Conservation (phyloP, 1,284 basidiomycete genomes). For the Irpex lacteus region DNA sequence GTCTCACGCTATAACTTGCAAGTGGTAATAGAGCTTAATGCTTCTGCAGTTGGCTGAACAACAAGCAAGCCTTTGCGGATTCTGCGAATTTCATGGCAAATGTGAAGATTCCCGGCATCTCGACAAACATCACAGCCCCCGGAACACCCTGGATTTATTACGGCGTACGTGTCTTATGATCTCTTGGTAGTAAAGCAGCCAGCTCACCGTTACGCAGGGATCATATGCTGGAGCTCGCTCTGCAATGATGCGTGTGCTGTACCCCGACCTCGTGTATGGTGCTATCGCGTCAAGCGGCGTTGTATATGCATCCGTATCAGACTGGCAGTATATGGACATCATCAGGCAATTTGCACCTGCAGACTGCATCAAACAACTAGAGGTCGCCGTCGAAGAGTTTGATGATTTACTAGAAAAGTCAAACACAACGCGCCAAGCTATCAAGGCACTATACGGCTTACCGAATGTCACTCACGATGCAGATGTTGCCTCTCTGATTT, state of each 20-base stretch:
- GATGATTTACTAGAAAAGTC: slow-evolving; percentile 51
- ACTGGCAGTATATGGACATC: slow-evolving; percentile 84
- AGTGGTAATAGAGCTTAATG: neutral
- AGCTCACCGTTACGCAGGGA: slow-evolving; percentile 43
- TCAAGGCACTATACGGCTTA: slow-evolving; percentile 75
- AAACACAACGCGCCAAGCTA: slow-evolving; percentile 33
- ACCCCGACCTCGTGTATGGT: slow-evolving; percentile 85
- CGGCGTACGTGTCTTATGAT: slow-evolving; percentile 48
- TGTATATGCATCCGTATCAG: slow-evolving; percentile 64
- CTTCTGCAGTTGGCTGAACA: slow-evolving; percentile 73
- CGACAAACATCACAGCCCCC: slow-evolving; percentile 61
- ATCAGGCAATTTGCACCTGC: slow-evolving; percentile 72
- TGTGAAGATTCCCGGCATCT: slow-evolving; percentile 69
- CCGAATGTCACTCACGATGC: slow-evolving; percentile 60
- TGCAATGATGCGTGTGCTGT: slow-evolving; percentile 84
- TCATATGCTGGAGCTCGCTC: slow-evolving; percentile 90
- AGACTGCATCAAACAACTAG: slow-evolving; percentile 66
- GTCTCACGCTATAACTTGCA: neutral
- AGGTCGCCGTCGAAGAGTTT: slow-evolving; percentile 57
- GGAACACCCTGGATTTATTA: slow-evolving; percentile 89
- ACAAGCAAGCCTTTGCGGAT: slow-evolving; percentile 84
- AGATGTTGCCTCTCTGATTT: slow-evolving; percentile 71
- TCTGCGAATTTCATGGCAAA: slow-evolving; percentile 84
- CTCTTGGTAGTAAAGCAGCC: neutral
- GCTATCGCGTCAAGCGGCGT: slow-evolving; percentile 85